These are phyloP conservation scores for Calonectria honghensis DNA, from an alignment of 2,329 filamentous ascomycete species.

Conservation along the genomic window DNA sequence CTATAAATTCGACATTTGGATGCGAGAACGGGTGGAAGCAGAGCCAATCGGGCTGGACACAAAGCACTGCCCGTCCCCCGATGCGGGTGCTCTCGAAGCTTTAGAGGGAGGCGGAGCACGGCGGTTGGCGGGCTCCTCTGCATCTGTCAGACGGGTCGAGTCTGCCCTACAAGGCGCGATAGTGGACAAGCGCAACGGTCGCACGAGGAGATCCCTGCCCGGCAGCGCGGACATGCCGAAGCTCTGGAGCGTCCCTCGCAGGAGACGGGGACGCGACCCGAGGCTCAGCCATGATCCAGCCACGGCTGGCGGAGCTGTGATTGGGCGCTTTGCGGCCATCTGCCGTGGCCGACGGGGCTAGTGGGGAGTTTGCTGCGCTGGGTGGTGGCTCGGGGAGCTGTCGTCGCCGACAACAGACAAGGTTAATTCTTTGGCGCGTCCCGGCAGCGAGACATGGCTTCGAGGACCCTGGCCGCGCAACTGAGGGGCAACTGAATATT, in stretches of 20 bases:
- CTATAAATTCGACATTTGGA: background rate
- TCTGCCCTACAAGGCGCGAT: constrained; percentile 5
- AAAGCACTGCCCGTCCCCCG: background rate
- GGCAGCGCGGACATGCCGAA: constrained; percentile 16
- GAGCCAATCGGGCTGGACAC: background rate
- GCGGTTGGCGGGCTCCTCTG: background rate
- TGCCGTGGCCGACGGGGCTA: background rate
- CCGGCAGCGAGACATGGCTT: background rate
- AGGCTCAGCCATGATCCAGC: background rate
- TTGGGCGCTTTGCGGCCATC: background rate
- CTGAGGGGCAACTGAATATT: constrained; percentile 1
- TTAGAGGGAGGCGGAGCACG: background rate
- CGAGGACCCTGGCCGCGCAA: background rate
- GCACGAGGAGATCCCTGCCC: background rate
- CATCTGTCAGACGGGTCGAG: background rate
- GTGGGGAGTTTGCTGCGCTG: background rate
- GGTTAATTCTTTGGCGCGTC: constrained; percentile 2
- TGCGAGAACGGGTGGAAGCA: background rate
- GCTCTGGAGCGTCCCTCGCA: background rate
- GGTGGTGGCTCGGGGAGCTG: constrained; percentile 10
- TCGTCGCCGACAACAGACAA: background rate
- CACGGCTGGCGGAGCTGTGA: background rate
- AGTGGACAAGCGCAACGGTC: constrained; percentile 11
- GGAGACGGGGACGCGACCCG: constrained; percentile 3
- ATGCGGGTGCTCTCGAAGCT: background rate